phyloP scores from a whole-genome alignment of 345 rosid species.

The Odontarrhena argentea region DNA sequence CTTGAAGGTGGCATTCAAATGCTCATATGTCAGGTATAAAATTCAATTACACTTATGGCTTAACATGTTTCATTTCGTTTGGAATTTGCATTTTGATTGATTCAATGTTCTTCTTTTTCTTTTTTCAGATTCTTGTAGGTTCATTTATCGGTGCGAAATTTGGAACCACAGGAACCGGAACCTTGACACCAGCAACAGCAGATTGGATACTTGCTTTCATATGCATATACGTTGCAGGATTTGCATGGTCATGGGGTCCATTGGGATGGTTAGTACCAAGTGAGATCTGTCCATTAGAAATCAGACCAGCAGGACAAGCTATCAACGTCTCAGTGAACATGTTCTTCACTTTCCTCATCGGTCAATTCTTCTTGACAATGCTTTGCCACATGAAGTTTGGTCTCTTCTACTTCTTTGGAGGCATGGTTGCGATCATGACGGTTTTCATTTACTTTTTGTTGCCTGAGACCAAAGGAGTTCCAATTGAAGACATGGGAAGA shows the following conservation, averaged over 20 bases:
- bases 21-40: constrained; percentile 42
- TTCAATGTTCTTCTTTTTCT: background rate
- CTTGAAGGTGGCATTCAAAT: constrained; percentile 51
- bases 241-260: constrained; percentile 69
- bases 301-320: constrained; percentile 60
- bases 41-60: constrained; percentile 16
- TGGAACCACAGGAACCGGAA: constrained; percentile 35
- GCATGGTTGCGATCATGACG: constrained; percentile 61
- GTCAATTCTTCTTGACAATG: constrained; percentile 56
- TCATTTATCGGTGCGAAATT: constrained; percentile 42
- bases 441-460: constrained; percentile 50
- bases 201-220: constrained; percentile 48
- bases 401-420: constrained; percentile 63
- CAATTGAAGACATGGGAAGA: constrained; percentile 59
- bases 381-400: constrained; percentile 65
- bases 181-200: constrained; percentile 52
- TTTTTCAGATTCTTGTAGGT: constrained; percentile 21
- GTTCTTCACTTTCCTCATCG: constrained; percentile 54
- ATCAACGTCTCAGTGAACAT: constrained; percentile 54
- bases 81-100: background rate
- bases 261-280: constrained; percentile 64
- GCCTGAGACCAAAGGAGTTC: constrained; percentile 67
- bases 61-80: background rate
- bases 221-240: constrained; percentile 55
- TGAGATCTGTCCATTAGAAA: constrained; percentile 58